These are phyloP conservation scores for Malus sylvestris DNA, from an alignment of 306 rosid species.

Conservation along the genomic window DNA sequence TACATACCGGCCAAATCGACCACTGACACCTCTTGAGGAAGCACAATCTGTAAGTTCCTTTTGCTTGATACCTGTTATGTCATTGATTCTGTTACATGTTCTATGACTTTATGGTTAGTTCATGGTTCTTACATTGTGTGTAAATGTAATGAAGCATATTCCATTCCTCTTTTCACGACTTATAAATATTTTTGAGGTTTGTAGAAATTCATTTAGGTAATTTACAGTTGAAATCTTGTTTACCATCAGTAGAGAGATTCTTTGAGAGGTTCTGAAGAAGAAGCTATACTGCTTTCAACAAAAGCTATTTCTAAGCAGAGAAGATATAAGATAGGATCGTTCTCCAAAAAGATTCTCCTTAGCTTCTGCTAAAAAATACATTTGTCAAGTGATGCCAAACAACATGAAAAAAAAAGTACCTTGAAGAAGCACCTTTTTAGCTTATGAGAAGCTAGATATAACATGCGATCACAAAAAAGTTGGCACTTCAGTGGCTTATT, in stretches of 20 bases:
- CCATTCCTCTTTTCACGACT: background rate
- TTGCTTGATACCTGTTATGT: background rate
- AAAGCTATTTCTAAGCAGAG: background rate
- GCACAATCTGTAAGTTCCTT: conserved; percentile 53
- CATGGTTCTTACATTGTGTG: background rate
- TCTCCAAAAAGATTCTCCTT: background rate
- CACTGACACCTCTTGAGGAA: conserved; percentile 67
- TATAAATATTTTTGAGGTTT: background rate
- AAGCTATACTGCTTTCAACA: background rate
- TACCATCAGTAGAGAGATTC: background rate
- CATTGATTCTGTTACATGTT: background rate
- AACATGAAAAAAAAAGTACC: background rate
- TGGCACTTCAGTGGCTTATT: background rate
- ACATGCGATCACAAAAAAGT: background rate
- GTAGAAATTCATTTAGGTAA: background rate
- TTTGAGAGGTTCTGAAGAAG: background rate
- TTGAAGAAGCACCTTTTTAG: background rate
- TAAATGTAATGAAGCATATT: background rate
- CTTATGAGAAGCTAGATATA: background rate
- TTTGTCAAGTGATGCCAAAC: background rate
- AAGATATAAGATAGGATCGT: background rate
- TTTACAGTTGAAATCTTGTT: background rate
- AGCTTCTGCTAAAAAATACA: background rate
- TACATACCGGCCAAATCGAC: conserved; percentile 78
- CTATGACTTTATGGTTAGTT: background rate